Base-by-base conservation (phyloP, 129 eudicot species). In the Tagetes patula region DNA sequence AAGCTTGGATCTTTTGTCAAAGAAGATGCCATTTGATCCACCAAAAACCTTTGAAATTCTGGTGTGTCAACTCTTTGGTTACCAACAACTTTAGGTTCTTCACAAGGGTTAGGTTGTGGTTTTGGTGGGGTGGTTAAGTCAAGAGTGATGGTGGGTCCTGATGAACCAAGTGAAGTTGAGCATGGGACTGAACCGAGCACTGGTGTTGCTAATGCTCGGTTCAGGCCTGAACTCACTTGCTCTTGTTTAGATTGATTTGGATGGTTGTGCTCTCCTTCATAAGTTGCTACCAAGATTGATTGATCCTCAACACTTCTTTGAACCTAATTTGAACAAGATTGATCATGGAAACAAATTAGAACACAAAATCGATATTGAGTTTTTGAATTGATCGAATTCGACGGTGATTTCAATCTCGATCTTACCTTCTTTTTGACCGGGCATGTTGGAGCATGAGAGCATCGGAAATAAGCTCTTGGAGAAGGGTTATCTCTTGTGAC, bases 391-490 rank as follows among this genome's bases (percentile, higher is more conserved):
- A 20, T 54, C 34, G 32, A 54, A 54, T 54, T 54, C 34, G 60
- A 6, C 8, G 8, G 2, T 7, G 2, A 1, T 54, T 2, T 1
- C 2, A 3, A 4, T 3, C 48, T 43, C 8, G 46, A 41, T 60
- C 65, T 59, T 8, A 93, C 98, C 97, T 95, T 95, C 87, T 95
- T 95, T 80, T 95, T 95, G 71, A 95, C 99, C 1, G 97, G 99
- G 74, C 97, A 95, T n/a, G 45, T 83, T 30, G 99, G 99, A 75
- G 99, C 99, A 84, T 88, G 93, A 39, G 99, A 88, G 83, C 97
- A 95, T 79, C 85, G 88, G 93, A 95, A 95, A 79, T 95, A 95
- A 64, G 99, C 99, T 90, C 97, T 95, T 37, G 99, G 99, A 76
- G 83, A 95, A 82, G 99, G 99, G 62, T 95, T 95, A 60, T 95